phyloP scores from a whole-genome alignment of 306 rosid genomes.

The Lathyrus tuberosus region DNA sequence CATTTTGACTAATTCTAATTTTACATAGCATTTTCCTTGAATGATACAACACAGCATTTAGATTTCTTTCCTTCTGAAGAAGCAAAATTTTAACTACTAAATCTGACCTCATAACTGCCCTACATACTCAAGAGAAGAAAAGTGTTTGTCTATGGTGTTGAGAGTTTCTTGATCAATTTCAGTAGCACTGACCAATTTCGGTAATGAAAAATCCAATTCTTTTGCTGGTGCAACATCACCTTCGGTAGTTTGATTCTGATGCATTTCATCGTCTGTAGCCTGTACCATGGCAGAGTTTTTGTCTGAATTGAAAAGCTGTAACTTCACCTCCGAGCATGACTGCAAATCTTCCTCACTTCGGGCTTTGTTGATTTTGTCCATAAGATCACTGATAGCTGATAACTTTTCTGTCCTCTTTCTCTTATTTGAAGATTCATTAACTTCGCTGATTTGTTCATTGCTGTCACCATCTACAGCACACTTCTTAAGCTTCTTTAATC shows the following conservation, averaged over 20 bases:
- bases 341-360: constrained; percentile 85
- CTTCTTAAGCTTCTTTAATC: constrained; percentile 64
- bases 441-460: constrained; percentile 54
- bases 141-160: constrained; percentile 59
- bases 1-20: constrained; percentile 25
- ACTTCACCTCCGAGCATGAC: constrained; percentile 70
- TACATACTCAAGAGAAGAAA: constrained; percentile 65
- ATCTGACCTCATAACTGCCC: constrained; percentile 56
- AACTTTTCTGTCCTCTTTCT: constrained; percentile 56
- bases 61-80: constrained; percentile 26
- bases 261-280: constrained; percentile 42
- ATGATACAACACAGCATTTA: constrained; percentile 29
- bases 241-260: constrained; percentile 42
- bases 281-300: constrained; percentile 41
- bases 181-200: background rate
- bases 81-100: constrained; percentile 14
- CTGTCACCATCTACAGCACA: constrained; percentile 41
- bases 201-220: constrained; percentile 27
- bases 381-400: constrained; percentile 64
- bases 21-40: constrained; percentile 24
- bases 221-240: constrained; percentile 18
- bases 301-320: constrained; percentile 57
- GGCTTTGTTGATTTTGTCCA: constrained; percentile 83
- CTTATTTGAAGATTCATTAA: constrained; percentile 49
- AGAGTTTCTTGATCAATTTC: constrained; percentile 53